Conservation (phyloP, 192 early-diverging fungal genomes). For the Podila epigama region DNA sequence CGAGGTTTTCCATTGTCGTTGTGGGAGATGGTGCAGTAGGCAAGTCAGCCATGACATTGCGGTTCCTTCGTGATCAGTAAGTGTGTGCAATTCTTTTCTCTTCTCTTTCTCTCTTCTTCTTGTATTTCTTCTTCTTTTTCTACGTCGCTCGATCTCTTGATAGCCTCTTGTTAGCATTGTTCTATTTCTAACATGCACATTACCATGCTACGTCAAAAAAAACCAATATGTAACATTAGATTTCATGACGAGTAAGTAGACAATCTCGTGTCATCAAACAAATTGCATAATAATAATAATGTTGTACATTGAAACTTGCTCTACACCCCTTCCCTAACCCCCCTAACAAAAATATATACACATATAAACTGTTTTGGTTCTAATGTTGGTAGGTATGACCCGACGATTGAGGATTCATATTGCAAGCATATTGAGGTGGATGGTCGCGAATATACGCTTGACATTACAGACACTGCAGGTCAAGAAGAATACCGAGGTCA, state of each 20-base stretch:
- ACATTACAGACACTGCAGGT: conserved; percentile 84
- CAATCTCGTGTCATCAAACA: background rate
- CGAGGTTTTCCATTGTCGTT: conserved; percentile 30
- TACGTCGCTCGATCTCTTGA: background rate
- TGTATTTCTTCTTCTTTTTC: background rate
- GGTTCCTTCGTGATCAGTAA: conserved; percentile 81
- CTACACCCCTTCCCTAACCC: too few relatives aligned
- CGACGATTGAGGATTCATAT: conserved; percentile 63
- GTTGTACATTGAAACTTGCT: too few relatives aligned
- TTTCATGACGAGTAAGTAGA: conserved; percentile 15
- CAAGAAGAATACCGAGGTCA: conserved; percentile 77
- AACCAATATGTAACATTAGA: background rate
- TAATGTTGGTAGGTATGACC: conserved; percentile 39
- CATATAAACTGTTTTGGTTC: too few relatives aligned
- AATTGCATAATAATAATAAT: background rate
- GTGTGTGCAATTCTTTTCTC: background rate
- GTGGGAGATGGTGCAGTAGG: conserved; percentile 57
- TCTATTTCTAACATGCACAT: too few relatives aligned
- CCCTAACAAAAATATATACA: too few relatives aligned
- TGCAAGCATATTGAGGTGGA: conserved; percentile 79
- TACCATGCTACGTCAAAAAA: background rate
- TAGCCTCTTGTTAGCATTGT: too few relatives aligned
- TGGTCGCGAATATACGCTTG: conserved; percentile 70
- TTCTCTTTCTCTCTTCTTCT: background rate
- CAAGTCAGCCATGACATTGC: conserved; percentile 84